phyloP scores from a whole-genome alignment of 1,139 yeast genomes.

The Debaryomyces singareniensis region DNA sequence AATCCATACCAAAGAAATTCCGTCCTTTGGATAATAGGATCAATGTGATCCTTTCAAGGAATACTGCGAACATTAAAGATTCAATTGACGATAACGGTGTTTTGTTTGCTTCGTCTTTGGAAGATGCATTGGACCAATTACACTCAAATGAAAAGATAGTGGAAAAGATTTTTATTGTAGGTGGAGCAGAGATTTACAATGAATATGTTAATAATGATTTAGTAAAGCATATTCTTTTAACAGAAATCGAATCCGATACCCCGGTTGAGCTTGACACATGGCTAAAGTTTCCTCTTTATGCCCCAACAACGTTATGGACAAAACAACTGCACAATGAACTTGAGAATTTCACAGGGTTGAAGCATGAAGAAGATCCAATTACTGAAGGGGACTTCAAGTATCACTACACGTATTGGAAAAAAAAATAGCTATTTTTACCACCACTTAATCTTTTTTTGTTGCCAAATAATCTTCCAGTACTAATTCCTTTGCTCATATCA shows the following conservation, averaged over 20 bases:
- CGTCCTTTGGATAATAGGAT: conserved; percentile 74
- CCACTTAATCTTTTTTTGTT: no score
- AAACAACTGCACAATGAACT: conserved; percentile 30
- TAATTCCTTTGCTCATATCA: no score
- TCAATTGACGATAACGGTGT: conserved; percentile 19
- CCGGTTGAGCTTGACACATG: conserved; percentile 63
- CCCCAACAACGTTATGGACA: conserved; percentile 25
- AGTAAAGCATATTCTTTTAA: conserved; percentile 60
- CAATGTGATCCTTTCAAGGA: conserved; percentile 69
- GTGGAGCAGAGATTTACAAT: conserved; percentile 86
- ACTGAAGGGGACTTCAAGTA: conserved; percentile 45
- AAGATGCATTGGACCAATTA: conserved; percentile 29
- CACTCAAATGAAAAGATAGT: conserved; percentile 12
- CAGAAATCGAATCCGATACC: conserved; percentile 48
- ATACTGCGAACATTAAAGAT: conserved; percentile 6
- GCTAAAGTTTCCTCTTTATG: conserved; percentile 29
- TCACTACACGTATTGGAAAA: conserved; percentile 46
- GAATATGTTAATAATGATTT: conserved; percentile 38
- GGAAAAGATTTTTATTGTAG: conserved; percentile 72
- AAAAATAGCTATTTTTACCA: no score
- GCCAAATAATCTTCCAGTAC: no score
- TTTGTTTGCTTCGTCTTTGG: conserved; percentile 43
- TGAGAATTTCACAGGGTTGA: conserved; percentile 31
- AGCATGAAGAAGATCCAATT: conserved; percentile 29
- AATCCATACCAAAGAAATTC: conserved; percentile 78